Evolutionary conservation across 257 asterid species (phyloP).

Genomic region (Lantana camara): DNA sequence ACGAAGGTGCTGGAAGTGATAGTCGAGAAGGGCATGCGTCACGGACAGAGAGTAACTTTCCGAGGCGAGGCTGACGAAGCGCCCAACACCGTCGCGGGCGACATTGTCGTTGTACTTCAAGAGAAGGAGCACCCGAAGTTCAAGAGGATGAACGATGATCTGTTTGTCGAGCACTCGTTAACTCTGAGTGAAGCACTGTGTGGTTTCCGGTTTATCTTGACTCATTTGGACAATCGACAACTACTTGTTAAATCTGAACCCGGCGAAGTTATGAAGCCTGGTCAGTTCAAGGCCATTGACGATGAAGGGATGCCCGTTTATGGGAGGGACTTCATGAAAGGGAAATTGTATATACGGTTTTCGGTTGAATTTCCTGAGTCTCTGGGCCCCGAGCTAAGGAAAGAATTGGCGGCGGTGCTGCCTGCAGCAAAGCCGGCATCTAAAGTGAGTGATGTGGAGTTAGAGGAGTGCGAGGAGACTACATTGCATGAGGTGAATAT

Average conservation of each 20-base stretch:
- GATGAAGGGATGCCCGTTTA: conserved; percentile 96
- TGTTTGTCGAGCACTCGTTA: conserved; percentile 78
- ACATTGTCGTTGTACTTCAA: conserved; percentile 81
- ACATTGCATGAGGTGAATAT: conserved; percentile 53
- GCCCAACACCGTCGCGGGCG: conserved; percentile 91
- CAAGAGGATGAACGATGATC: conserved; percentile 90
- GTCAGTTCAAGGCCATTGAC: conserved; percentile 82
- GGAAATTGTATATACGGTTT: conserved; percentile 74
- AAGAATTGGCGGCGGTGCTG: conserved; percentile 55
- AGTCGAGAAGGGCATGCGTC: conserved; percentile 97
- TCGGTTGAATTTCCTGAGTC: conserved; percentile 78
- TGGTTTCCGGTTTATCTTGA: conserved; percentile 83
- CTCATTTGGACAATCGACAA: conserved; percentile 84
- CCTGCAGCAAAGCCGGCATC: conserved; percentile 40
- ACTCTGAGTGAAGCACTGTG: conserved; percentile 89
- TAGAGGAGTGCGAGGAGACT: conserved; percentile 59
- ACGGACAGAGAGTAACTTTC: conserved; percentile 85
- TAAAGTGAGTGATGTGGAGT: conserved; percentile 38
- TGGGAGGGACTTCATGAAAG: conserved; percentile 80
- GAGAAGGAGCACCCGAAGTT: conserved; percentile 90
- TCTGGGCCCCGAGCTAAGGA: conserved; percentile 56
- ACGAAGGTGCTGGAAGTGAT: conserved; percentile 82
- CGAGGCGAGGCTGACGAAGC: conserved; percentile 99
- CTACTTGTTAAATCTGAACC: conserved; percentile 87
- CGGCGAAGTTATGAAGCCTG: conserved; percentile 91